phyloP scores from a whole-genome alignment of 257 asterid genomes.

The Cynanchum wilfordii region DNA sequence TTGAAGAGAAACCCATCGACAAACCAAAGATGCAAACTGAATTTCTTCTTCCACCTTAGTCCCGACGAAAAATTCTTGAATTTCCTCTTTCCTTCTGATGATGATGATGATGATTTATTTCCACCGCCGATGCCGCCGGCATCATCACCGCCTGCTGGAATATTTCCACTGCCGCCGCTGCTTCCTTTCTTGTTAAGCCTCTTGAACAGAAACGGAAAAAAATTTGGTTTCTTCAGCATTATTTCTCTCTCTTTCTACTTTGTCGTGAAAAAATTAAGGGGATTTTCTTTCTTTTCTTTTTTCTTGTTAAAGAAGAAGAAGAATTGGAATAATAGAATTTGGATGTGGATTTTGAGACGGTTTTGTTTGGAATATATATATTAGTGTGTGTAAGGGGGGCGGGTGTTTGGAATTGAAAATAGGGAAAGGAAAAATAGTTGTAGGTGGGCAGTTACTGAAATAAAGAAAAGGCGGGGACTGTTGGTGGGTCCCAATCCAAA shows the following conservation, averaged over 20 bases:
- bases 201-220: conserved; percentile 44
- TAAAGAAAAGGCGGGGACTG: neutral
- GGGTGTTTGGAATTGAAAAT: neutral
- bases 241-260: neutral
- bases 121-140: conserved; percentile 9
- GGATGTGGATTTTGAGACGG: neutral
- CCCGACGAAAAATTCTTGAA: conserved; percentile 45
- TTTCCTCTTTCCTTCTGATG: conserved; percentile 38
- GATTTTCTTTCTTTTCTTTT: neutral
- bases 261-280: neutral
- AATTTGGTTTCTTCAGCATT: conserved; percentile 43
- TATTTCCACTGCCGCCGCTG: conserved; percentile 12
- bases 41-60: conserved; percentile 54
- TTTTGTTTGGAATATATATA: neutral
- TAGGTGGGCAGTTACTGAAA: neutral
- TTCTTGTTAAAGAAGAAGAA: neutral
- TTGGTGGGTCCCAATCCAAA: neutral
- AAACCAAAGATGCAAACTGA: conserved; percentile 49
- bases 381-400: no score
- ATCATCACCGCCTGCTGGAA: neutral
- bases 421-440: neutral
- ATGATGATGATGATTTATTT: no score
- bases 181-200: conserved; percentile 37
- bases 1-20: conserved; percentile 55
- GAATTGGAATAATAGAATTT: neutral